A percentile compares a stretch with the other conserved stretches of the same genome.
These are phyloP conservation scores for Marasmius tenuissimus DNA, from an alignment of 1,284 basidiomycete species.

Conservation along the genomic window DNA sequence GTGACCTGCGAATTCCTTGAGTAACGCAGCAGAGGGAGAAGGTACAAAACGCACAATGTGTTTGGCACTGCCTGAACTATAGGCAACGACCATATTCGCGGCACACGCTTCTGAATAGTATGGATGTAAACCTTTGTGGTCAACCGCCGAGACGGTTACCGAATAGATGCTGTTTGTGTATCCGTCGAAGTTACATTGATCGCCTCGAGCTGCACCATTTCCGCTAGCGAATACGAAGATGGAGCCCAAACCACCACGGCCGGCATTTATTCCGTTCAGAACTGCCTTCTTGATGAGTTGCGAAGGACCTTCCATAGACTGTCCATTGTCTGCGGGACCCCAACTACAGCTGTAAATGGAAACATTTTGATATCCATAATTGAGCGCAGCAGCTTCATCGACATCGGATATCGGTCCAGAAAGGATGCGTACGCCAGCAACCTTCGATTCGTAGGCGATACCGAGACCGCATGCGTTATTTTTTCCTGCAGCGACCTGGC, in stretches of 20 bases:
- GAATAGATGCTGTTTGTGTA: constrained; percentile 99
- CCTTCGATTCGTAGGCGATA: constrained; percentile 88
- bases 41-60: constrained; percentile 69
- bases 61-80: constrained; percentile 94
- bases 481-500: constrained; percentile 96
- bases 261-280: constrained; percentile 92
- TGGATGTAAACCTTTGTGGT: constrained; percentile 91
- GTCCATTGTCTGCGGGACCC: constrained; percentile 97
- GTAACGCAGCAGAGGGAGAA: constrained; percentile 17
- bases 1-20: constrained; percentile 65
- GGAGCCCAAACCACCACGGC: constrained; percentile 88
- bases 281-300: constrained; percentile 94
- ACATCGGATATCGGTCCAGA: constrained; percentile 96
- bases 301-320: constrained; percentile 92
- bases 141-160: constrained; percentile 93
- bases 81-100: constrained; percentile 95
- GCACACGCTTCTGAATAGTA: constrained; percentile 98
- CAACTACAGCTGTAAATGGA: constrained; percentile 96
- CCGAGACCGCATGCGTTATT: constrained; percentile 96
- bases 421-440: constrained; percentile 94
- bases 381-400: constrained; percentile 96
- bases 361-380: constrained; percentile 91
- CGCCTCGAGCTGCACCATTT: constrained; percentile 88
- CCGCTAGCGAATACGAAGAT: constrained; percentile 98
- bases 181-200: constrained; percentile 99